Base-by-base conservation (phyloP, 495 filamentous ascomycete genomes). In the Umbilicaria muhlenbergii region DNA sequence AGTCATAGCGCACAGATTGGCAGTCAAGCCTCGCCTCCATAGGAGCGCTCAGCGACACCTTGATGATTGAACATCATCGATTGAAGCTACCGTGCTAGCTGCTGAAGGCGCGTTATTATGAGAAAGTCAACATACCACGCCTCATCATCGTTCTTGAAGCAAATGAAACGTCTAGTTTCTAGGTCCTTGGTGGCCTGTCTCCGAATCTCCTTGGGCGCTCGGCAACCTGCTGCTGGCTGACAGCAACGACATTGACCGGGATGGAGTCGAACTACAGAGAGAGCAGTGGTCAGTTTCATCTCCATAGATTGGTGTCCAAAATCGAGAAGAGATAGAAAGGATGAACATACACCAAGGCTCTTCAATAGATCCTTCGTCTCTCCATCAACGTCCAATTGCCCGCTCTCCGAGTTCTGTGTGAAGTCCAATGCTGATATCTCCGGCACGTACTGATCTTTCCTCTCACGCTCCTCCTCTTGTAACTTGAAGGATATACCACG, bases 401-500 rank as follows among this genome's bases (percentile, higher is more conserved):
- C 92, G 59, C 71, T 78, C 73, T 95, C 91, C 58, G 75, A 80
- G 60, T 78, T 79, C 72, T 89, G 83, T 56, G 80, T 80, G 72
- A 94, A 91, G 75, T 96, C 92, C 62, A 98, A 83, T 57, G 92
- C 91, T 35, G 92, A 96, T 56, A 98, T 72, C 70, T 98, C 91
- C 53, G 92, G 92, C 49, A 98, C 91, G 72, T 94, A 98, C 78
- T 98, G 92, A 75, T 98, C 91, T 82, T 98, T 98, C 61, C 91
- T 80, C 74, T 98, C 91, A 74, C 91, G 82, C 77, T 96, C 91
- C 73, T 96, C 91, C 73, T 98, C 91, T 75, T 98, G 91, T 42
- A 98, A 81, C 79, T 96, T 98, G 86, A 98, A 98, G 65, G 92
- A 96, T 71, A 98, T 98, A 77, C 91, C 91, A 58, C 91, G 91